Conservation (phyloP, 164 flowering plant genomes). For the Vitis riparia region DNA sequence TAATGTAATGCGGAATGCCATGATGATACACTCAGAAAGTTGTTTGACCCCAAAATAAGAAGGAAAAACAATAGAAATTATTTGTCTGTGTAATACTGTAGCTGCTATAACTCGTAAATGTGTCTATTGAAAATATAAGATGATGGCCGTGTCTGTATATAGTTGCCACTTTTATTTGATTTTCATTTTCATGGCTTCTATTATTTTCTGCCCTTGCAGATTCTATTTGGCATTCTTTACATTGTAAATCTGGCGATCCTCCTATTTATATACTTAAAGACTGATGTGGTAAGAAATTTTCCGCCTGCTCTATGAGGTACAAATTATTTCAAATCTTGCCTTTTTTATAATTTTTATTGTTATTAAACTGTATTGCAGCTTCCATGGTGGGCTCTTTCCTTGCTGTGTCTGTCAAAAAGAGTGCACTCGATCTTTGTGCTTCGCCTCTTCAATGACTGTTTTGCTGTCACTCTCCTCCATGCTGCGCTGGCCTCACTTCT, state of each 20-base stretch:
- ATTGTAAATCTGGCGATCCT: conserved; percentile 72
- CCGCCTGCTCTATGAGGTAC: background rate
- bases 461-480: conserved; percentile 84
- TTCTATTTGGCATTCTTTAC: conserved; percentile 77
- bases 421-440: conserved; percentile 95
- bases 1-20: too few species aligned
- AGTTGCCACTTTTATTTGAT: too few species aligned
- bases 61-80: too few species aligned
- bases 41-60: too few species aligned
- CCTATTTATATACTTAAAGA: conserved; percentile 71
- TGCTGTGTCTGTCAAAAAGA: conserved; percentile 88
- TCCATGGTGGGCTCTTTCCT: conserved; percentile 93
- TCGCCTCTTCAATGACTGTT: conserved; percentile 94
- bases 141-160: too few species aligned
- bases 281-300: conserved; percentile 70
- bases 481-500: conserved; percentile 65
- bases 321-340: background rate
- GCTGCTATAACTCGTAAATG: too few species aligned
- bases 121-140: too few species aligned
- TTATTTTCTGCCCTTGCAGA: conserved; percentile 46
- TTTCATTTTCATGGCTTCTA: background rate
- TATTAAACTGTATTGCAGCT: conserved; percentile 52
- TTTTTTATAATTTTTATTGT: background rate
- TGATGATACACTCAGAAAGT: too few species aligned
- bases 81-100: too few species aligned